A percentile compares a stretch with the other conserved stretches of the same genome.
phyloP scores from a whole-genome alignment of 768 basidiomycete species.

The Holtermanniella nyarrowii region DNA sequence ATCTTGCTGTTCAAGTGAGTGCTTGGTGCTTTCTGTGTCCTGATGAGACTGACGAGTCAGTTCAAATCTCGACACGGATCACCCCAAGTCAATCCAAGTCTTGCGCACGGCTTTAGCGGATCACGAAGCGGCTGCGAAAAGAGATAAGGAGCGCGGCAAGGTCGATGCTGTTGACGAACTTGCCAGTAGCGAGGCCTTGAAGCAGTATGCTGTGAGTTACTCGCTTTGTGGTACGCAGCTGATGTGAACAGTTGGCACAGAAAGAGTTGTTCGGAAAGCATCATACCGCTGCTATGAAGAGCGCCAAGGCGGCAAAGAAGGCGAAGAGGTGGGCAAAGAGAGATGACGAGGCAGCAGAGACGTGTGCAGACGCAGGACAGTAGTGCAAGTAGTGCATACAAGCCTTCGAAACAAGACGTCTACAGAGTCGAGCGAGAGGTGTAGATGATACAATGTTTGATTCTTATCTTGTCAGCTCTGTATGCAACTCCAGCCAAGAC shows the following conservation, averaged over 20 bases:
- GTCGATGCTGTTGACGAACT: slow-evolving; percentile 17
- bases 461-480: background rate
- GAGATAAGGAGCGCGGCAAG: slow-evolving; percentile 33
- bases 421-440: background rate
- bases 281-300: background rate
- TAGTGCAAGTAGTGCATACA: background rate
- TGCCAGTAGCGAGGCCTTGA: slow-evolving; percentile 13
- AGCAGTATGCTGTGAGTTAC: slow-evolving; percentile 12
- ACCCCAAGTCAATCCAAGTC: slow-evolving; percentile 28
- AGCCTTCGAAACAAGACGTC: background rate
- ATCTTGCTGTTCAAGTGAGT: slow-evolving; percentile 36
- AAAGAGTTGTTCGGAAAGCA: background rate
- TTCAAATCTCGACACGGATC: slow-evolving; percentile 37
- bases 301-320: background rate
- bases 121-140: slow-evolving; percentile 17
- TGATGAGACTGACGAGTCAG: background rate
- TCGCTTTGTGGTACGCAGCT: background rate
- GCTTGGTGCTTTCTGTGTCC: background rate
- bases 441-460: background rate
- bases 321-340: background rate
- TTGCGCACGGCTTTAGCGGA: slow-evolving; percentile 24
- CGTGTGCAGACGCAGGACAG: background rate
- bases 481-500: background rate
- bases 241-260: background rate
- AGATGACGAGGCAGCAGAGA: background rate